A percentile compares a stretch with the other conserved stretches of the same genome.
These are phyloP conservation scores for Termitomyces sp. DNA, from an alignment of 768 basidiomycete genomes.

Conservation along the genomic window DNA sequence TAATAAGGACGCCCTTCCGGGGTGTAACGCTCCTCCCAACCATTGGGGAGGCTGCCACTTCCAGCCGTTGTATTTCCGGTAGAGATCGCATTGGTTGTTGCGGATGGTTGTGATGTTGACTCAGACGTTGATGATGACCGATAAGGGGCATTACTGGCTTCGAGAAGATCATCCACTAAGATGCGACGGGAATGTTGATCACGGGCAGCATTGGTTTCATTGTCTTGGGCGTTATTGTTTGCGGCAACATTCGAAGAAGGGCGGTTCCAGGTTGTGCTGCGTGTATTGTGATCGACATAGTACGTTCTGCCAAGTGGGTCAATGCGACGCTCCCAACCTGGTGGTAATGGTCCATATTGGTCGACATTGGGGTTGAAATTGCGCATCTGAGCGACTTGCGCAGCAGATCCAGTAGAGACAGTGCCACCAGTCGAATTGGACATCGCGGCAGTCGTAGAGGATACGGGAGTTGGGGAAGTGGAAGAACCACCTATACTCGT, in stretches of 20 bases:
- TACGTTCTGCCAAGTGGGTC: conserved; percentile 96
- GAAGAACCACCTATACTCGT: conserved; percentile 16
- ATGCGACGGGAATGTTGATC: conserved; percentile 83
- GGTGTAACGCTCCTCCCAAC: conserved; percentile 99
- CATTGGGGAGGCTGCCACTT: conserved; percentile 84
- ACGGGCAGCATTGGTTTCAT: conserved; percentile 78
- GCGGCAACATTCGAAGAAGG: conserved; percentile 74
- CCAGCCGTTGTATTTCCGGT: conserved; percentile 58
- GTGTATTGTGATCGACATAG: conserved; percentile 98
- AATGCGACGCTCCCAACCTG: conserved; percentile 94
- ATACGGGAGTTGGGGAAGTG: conserved; percentile 14
- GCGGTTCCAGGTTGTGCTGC: conserved; percentile 96
- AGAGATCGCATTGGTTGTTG: conserved; percentile 32
- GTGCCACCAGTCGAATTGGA: conserved; percentile 12
- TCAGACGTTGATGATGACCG: conserved; percentile 21
- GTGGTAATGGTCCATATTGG: conserved; percentile 85
- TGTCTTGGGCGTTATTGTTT: conserved; percentile 67
- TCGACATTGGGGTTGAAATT: conserved; percentile 96
- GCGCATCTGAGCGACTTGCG: conserved; percentile 52
- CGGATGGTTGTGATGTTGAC: conserved; percentile 16
- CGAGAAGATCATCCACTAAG: conserved; percentile 83
- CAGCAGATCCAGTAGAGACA: conserved; percentile 31
- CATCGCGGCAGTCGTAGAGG: conserved; percentile 19
- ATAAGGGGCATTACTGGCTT: conserved; percentile 48
- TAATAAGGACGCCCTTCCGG: conserved; percentile 98